Conservation (phyloP, 2,329 filamentous ascomycete genomes). For the Dothistroma pini region DNA sequence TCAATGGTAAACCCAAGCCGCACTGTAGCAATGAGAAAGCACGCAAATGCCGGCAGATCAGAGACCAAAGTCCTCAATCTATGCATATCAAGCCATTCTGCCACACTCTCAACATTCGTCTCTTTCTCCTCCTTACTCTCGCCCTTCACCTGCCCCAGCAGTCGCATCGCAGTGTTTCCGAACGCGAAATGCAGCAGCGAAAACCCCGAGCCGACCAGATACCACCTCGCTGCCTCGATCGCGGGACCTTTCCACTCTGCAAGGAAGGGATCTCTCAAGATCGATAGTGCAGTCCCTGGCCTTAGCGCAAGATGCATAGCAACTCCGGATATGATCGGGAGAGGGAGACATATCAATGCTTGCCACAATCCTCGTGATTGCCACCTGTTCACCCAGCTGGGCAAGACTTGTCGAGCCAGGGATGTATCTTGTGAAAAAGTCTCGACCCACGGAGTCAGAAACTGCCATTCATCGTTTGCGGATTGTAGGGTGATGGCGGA, state of each 20-base stretch:
- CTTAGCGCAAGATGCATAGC: neutral
- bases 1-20: neutral
- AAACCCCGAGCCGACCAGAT: constrained; percentile 1
- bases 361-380: constrained; percentile 2
- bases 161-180: neutral
- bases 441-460: constrained; percentile 2
- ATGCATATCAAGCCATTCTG: constrained; percentile 5
- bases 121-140: neutral
- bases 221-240: constrained; percentile 2
- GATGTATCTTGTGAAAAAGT: neutral
- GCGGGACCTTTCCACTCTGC: neutral
- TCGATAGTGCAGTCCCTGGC: neutral
- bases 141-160: neutral
- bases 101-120: constrained; percentile 5
- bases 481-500: constrained; percentile 2
- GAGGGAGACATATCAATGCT: neutral
- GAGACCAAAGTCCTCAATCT: neutral
- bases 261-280: neutral
- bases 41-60: constrained; percentile 3
- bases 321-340: neutral
- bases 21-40: constrained; percentile 2
- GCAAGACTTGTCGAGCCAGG: constrained; percentile 2
- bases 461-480: constrained; percentile 6
- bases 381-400: neutral
- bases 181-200: constrained; percentile 2